A percentile compares a stretch with the other conserved stretches of the same genome.
Evolutionary conservation across 2,329 filamentous ascomycete genomes (phyloP).

Genomic region (Nothomitra cinnamomea): DNA sequence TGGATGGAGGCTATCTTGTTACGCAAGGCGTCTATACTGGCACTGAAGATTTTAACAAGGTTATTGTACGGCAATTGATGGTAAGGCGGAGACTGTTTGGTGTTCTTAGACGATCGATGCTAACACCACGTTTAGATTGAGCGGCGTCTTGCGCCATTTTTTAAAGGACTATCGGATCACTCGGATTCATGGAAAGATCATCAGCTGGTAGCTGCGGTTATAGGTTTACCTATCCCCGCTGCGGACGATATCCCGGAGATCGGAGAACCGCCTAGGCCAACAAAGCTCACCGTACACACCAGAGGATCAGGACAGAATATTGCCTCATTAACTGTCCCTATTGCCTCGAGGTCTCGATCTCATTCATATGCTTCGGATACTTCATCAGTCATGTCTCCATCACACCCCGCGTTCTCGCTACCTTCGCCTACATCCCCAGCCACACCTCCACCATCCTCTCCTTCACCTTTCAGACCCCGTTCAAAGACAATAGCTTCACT

Average conservation of each 20-base stretch:
- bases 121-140: conserved; percentile 53
- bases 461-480: conserved; percentile 53
- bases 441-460: conserved; percentile 17
- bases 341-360: conserved; percentile 45
- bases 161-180: conserved; percentile 83
- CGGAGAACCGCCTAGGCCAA: conserved; percentile 32
- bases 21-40: conserved; percentile 90
- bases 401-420: conserved; percentile 42
- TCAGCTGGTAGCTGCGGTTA: conserved; percentile 81
- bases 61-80: conserved; percentile 75
- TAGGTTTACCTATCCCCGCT: conserved; percentile 67
- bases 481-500: conserved; percentile 80
- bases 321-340: conserved; percentile 62
- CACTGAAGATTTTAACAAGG: conserved; percentile 82
- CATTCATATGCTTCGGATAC: conserved; percentile 64
- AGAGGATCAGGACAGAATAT: conserved; percentile 42
- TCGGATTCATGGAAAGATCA: conserved; percentile 81
- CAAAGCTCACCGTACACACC: conserved; percentile 23
- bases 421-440: conserved; percentile 30
- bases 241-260: conserved; percentile 70
- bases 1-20: conserved; percentile 88
- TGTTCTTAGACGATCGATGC: background rate
- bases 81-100: conserved; percentile 30
- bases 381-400: conserved; percentile 38
- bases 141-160: conserved; percentile 81